Base-by-base conservation (phyloP, 2,329 filamentous ascomycete species). In the Calonectria henricotiae region DNA sequence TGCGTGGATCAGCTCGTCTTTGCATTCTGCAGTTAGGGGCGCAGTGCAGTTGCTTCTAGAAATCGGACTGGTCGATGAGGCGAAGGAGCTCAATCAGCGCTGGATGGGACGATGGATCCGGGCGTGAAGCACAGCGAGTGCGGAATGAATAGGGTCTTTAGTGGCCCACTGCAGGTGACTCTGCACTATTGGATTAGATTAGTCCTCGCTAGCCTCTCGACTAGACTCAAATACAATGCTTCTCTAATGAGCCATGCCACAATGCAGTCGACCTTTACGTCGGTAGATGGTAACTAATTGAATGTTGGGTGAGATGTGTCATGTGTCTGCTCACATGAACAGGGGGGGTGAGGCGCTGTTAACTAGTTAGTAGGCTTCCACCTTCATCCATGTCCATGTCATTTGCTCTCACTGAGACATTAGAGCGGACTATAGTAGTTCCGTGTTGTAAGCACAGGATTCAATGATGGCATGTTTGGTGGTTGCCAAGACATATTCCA, bases 51-150 rank as follows among this genome's bases (percentile, higher is more conserved):
- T 58, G 51, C 32, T 58, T 8, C n/a, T 58, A 4, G 51, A 58
- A 23, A 58, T 58, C 23, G 51, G 51, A 13, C 51, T 58, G 9
- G 51, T 58, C 1, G 51, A 58, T 23, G 51, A 58, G 37, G 51
- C 51, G 7, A 58, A 58, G 20, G 51, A 58, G 2, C 51, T 58
- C 35, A 58, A 58, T 3, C 51, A 58, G 35, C 51, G 51, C 32
- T 58, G 51, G 51, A 58, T 58, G 51, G 51, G 51, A 8, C 51
- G 35, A 39, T 58, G 35, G 51, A 58, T 58, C 7, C 32, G 25
- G 20, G 51, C 12, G n/a, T 58, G 13, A 58, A 11, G 32, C 5
- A 27, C 4, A 2, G n/a, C n/a, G 6, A 15, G 12, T 23, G 3
- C 17, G 6, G 20, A 39, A 49, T 25, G 15, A 30, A 58, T 37